Evolutionary conservation across 257 asterid species (phyloP), one percentile per base, ranked within the genome.

Genomic region (Primulina tabacum): DNA sequence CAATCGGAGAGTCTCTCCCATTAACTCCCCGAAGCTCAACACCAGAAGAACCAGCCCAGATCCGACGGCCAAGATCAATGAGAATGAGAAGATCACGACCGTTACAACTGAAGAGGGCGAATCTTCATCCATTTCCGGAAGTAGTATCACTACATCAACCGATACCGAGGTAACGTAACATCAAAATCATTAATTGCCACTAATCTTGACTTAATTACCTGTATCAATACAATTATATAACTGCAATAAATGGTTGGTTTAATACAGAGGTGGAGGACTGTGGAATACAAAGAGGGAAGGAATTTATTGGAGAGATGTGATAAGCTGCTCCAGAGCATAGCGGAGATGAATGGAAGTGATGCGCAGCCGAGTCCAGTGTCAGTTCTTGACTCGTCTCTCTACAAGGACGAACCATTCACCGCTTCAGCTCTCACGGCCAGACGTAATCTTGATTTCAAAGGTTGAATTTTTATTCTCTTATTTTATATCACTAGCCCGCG

Each of bases 341-440:
- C 97, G 5, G 97, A 93, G 77, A 90, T 90, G 83, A 86, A 73
- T 29, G 84, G 91, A 29, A 50, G 78, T 30, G 97, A 90, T 33
- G 72, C 75, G 85, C 98, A 92, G 62, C 89, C 97, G 11, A 90
- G 97, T 77, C 99, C 99, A 5, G 96, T 93, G 60, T 93, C 99
- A 11, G 96, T 93, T 73, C 92, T 93, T 24, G 99, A 93, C 81
- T 85, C 96, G n/a, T 83, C 93, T 17, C 88, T 88, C 79, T 87
- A 88, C 90, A 85, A 78, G 82, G 97, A 92, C 66, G 97, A 93
- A 50, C 83, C 90, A 1, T 73, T 84, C 11, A 90, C 95, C 32
- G 92, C 95, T 10, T 90, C 99, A 1, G 97, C 97, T 10, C 80
- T 86, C 71, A 86, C 83, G 37, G 81, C 86, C 63, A 85, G 84